Evolutionary conservation across 1,139 yeast species (phyloP), one percentile per base, ranked within the genome.

Genomic region (Dujonia santamariae): DNA sequence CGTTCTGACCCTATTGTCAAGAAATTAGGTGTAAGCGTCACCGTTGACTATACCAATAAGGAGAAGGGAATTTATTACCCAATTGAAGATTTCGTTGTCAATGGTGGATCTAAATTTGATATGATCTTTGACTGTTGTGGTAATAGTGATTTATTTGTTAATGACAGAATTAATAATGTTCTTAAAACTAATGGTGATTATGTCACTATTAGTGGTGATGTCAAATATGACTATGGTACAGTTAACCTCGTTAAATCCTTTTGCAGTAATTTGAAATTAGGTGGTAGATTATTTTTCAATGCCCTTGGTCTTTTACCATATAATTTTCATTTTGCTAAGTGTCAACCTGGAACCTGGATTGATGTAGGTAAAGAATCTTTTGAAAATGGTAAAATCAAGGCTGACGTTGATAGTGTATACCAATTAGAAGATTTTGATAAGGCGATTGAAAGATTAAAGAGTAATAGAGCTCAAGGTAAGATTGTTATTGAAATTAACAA

Each of bases 391-490:
- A 53, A 64, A 16, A 48, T 78, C 32, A 54, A 57, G 28, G 61
- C 78, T 9, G 52, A 61, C 7, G 61, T 84, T 31, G 92, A 83
- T 52, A 63, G 78, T 9, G 71, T 70, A 16, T 68, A 62, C 44
- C 53, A 65, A 4, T 67, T 81, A 46, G 69, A 62, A 3, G 69
- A 80, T 12, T 73, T 58, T 44, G 50, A 69, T 31, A 50, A 60
- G 4, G 92, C 86, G 0, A 49, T 72, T 35, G 70, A 71, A 5
- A 62, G 57, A 40, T 52, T 81, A 25, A 54, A 52, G 12, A 53
- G 65, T 12, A 73, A 75, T 37, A 63, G 56, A 34, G 79, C 82
- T 3, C 67, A 65, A 38, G 95, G 95, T 26, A 85, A 85, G 51
- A 65, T 84, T 26, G 69, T 84, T 6, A 42, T 76, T 22, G 51